Base-by-base conservation (phyloP, 495 filamentous ascomycete species). In the Penicillium flavigenum region DNA sequence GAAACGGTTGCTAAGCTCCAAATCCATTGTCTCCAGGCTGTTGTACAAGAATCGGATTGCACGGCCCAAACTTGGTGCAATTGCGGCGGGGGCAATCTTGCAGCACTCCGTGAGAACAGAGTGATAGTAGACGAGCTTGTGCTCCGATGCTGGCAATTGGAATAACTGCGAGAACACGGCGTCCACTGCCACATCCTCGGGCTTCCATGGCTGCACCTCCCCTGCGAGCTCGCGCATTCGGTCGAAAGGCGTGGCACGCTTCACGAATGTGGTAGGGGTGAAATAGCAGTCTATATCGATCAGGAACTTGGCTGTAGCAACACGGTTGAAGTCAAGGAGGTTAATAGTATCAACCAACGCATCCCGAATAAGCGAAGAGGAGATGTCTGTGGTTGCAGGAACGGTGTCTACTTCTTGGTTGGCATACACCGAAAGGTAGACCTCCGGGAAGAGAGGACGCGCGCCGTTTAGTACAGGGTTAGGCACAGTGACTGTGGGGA, bases 251-350 rank as follows among this genome's bases (percentile, higher is more conserved):
- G 90, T 97, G 3, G 90, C 92, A 51, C 95, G 86, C 71, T 94
- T 92, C 56, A 96, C 87, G 68, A 99, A 99, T 3, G 87, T 96
- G 47, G 87, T 80, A 5, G 87, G 81, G 1, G 91, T 80, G 74
- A 94, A 99, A 72, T 92, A 99, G 72, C 90, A 95, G 68, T 98
- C 95, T 31, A 97, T 78, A 67, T 98, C 92, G 56, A 96, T 94
- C 26, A 99, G 76, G 62, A 89, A 92, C 53, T 91, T 91, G 49
- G 94, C 92, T 0, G 88, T 87, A 5, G 86, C 83, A 59, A 89
- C 88, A 48, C 94, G 88, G 68, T 98, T 99, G 76, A 88, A 96
- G 73, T 97, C 87, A 16, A 99, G 80, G 16, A 89, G 85, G 67
- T 97, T 96, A 70, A 98, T 96, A 0, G 92, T 96, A 68, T 99